Base-by-base conservation (phyloP, 2,329 filamentous ascomycete species). In the Fusarium nematophilum region DNA sequence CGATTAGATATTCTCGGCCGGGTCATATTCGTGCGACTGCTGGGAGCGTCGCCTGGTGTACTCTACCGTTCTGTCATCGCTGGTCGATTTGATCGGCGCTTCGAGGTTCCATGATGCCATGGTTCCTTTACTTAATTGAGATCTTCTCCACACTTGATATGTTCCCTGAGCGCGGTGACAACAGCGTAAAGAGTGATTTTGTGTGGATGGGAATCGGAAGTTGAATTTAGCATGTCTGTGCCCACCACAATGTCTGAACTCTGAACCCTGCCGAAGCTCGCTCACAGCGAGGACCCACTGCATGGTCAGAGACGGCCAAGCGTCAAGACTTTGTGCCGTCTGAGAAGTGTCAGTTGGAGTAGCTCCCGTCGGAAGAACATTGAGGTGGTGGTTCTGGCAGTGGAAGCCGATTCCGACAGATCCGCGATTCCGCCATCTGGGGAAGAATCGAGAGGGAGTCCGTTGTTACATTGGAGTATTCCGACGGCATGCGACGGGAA, bases 1-100 rank as follows among this genome's bases (percentile, higher is more conserved):
- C 71, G 73, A 77, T 73, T 70, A 76, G 78, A 77, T 76, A 75
- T 71, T 70, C 68, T 73, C 62, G 72, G 72, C 65, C 68, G 66
- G 69, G 68, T 66, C 66, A 68, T 67, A 57, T 44, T 68, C 44
- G 50, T 36, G 68, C 62, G 67, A 62, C 50, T 56, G 68, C 67
- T 59, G 63, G 61, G 49, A 63, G 69, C 66, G 59, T 66, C 64
- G 64, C 69, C 46, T 57, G 56, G 56, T 70, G 67, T 71, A 71
- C 56, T 67, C 59, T 66, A 50, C 38, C 63, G 45, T 62, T 64
- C 51, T 55, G 59, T 52, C 49, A 47, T 66, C 50, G 59, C 59
- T 51, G 62, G 62, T 57, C 63, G 51, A 44, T 59, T 56, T 40
- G 61, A 52, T 60, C 45, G 51, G 48, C 59, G 29, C 31, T 45